These are phyloP conservation scores for Penicillium janthinellum DNA, from an alignment of 2,329 filamentous ascomycete species.

Conservation along the genomic window DNA sequence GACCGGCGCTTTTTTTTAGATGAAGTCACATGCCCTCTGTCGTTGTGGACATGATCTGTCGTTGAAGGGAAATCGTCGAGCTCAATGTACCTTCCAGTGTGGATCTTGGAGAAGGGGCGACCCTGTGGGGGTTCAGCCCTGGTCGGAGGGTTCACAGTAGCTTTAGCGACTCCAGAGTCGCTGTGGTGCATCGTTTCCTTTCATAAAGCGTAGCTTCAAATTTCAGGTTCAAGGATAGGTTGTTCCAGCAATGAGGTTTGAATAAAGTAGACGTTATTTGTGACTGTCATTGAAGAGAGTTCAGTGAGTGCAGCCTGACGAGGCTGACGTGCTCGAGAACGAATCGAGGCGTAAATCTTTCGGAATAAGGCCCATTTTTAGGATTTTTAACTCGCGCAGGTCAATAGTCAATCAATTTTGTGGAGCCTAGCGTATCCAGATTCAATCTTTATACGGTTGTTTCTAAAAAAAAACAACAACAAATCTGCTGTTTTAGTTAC, in stretches of 20 bases:
- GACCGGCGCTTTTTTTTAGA: not conserved
- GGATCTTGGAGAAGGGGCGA: constrained; percentile 9
- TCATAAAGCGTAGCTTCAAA: not conserved
- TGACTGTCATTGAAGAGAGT: constrained; percentile 2
- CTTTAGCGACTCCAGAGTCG: constrained; percentile 6
- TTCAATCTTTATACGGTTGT: not conserved
- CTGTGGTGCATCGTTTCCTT: constrained; percentile 8
- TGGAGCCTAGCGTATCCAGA: not conserved
- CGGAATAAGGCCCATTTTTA: not conserved
- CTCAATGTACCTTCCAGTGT: constrained; percentile 15
- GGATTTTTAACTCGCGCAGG: not conserved
- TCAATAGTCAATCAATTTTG: not conserved
- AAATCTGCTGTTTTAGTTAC: not conserved
- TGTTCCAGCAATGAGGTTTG: not conserved
- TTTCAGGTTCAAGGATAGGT: not conserved
- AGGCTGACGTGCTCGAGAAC: constrained; percentile 2
- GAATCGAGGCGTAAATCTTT: not conserved
- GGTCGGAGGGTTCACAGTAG: constrained; percentile 7
- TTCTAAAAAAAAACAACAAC: constrained; percentile 4
- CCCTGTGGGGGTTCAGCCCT: constrained; percentile 4
- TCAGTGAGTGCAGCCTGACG: not conserved
- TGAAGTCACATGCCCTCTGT: not conserved
- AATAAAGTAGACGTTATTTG: not conserved
- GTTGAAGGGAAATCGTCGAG: constrained; percentile 12
- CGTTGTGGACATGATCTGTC: constrained; percentile 1